Evolutionary conservation across 1,139 yeast species (phyloP).

Genomic region (Geotrichum bryndzae): DNA sequence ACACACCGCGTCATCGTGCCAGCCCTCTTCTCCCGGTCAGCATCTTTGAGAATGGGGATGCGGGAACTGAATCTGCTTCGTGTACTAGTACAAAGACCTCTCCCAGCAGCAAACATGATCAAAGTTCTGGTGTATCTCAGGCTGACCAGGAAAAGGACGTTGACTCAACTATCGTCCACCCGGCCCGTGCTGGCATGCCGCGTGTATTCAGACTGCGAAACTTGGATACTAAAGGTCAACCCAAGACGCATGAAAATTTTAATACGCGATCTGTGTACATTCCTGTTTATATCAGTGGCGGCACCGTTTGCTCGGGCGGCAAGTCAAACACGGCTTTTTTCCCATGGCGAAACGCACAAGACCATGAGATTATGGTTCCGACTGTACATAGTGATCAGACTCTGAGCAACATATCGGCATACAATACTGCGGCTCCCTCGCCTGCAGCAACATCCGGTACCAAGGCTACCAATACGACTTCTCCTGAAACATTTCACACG

Average conservation of each 20-base stretch:
- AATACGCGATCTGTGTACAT: neutral
- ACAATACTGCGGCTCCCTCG: neutral
- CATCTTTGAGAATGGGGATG: neutral
- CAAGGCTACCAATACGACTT: neutral
- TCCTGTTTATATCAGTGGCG: neutral
- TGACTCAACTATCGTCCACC: conserved; percentile 1
- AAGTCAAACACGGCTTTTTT: neutral
- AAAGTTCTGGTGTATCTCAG: neutral
- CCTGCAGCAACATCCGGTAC: neutral
- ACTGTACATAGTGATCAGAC: neutral
- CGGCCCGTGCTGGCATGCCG: conserved; percentile 6
- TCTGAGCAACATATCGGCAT: neutral
- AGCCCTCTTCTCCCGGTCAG: conserved; percentile 13
- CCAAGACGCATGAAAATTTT: neutral
- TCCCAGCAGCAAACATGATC: neutral
- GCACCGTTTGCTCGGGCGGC: neutral
- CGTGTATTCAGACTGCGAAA: conserved; percentile 7
- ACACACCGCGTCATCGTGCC: neutral
- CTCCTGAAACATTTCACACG: neutral
- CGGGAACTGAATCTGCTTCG: neutral
- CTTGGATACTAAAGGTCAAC: neutral
- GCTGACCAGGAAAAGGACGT: neutral
- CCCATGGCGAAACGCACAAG: neutral
- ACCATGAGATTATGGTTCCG: neutral
- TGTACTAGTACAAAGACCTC: neutral